phyloP scores from a whole-genome alignment of 768 basidiomycete species.

The Mycena floridula region DNA sequence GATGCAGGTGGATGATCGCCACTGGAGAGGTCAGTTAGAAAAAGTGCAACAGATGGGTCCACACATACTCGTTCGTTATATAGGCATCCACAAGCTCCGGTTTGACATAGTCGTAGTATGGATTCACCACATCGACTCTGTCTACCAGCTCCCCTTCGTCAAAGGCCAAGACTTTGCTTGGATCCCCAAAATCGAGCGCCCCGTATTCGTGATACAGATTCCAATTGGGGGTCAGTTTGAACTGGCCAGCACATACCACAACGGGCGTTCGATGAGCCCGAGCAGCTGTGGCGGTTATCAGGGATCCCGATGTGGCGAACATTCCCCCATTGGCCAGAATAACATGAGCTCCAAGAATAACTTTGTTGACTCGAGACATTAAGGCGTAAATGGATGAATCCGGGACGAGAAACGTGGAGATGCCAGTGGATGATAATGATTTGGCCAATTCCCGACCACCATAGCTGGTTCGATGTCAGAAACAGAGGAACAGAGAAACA shows the following conservation, averaged over 20 bases:
- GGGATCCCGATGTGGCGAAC: constrained; percentile 83
- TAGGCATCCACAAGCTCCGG: constrained; percentile 91
- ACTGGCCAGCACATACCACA: constrained; percentile 92
- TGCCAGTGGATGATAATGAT: constrained; percentile 71
- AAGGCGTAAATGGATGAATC: constrained; percentile 94
- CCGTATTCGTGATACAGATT: constrained; percentile 84
- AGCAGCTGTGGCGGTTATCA: constrained; percentile 82
- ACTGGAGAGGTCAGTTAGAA: constrained; percentile 32
- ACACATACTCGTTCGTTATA: constrained; percentile 96
- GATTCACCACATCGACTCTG: constrained; percentile 89
- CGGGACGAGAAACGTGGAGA: constrained; percentile 95
- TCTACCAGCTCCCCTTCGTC: constrained; percentile 77
- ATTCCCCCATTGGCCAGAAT: constrained; percentile 96
- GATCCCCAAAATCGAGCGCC: constrained; percentile 74
- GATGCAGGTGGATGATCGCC: constrained; percentile 96
- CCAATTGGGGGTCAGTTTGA: constrained; percentile 91
- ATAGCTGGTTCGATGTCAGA: constrained; percentile 42
- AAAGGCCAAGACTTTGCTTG: constrained; percentile 57
- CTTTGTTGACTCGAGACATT: constrained; percentile 96
- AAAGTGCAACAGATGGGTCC: constrained; percentile 7
- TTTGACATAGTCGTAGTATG: constrained; percentile 94
- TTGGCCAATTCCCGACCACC: constrained; percentile 82
- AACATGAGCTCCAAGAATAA: constrained; percentile 91
- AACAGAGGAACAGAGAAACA: constrained; percentile 3
- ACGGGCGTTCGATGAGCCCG: constrained; percentile 87